phyloP scores from a whole-genome alignment of 192 early-diverging fungal genomes.

The Rhizophlyctis rosea region DNA sequence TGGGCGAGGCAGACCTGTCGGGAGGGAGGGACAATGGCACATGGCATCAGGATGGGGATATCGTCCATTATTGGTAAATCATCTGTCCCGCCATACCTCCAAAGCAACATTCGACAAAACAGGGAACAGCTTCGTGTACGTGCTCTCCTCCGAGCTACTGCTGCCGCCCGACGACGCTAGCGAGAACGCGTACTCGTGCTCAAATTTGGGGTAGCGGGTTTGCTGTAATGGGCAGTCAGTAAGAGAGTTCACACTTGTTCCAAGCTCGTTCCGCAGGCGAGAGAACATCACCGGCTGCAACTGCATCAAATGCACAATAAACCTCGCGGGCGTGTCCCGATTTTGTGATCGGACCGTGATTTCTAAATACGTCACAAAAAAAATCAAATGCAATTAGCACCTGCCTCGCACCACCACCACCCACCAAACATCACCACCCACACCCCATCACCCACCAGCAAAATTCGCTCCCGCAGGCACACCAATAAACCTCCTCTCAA shows the following conservation, averaged over 20 bases:
- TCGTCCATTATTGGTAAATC: constrained; percentile 9
- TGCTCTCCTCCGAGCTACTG: constrained; percentile 18
- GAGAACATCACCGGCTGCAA: constrained; percentile 48
- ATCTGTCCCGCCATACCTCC: constrained; percentile 50
- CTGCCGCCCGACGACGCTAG: constrained; percentile 60
- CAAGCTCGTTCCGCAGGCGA: no score
- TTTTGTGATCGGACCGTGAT: constrained; percentile 27
- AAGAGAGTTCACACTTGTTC: no score
- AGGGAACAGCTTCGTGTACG: constrained; percentile 49
- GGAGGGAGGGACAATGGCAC: constrained; percentile 5
- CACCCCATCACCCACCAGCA: constrained; percentile 44
- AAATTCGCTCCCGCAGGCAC: constrained; percentile 84
- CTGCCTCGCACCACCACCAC: no score
- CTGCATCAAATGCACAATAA: constrained; percentile 73
- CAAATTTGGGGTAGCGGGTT: constrained; percentile 57
- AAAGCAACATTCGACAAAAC: constrained; percentile 70
- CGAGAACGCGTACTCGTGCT: constrained; percentile 52
- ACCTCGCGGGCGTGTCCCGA: constrained; percentile 54
- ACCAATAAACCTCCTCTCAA: constrained; percentile 75
- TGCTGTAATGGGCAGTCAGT: constrained; percentile 23
- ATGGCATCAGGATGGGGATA: neutral
- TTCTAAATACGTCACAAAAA: constrained; percentile 32
- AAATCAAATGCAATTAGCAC: constrained; percentile 13
- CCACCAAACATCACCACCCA: constrained; percentile 23
- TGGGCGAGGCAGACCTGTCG: constrained; percentile 66